These are phyloP conservation scores for Phytophthora europaea DNA, from an alignment of 352 stramenopile genomes.

Conservation along the genomic window DNA sequence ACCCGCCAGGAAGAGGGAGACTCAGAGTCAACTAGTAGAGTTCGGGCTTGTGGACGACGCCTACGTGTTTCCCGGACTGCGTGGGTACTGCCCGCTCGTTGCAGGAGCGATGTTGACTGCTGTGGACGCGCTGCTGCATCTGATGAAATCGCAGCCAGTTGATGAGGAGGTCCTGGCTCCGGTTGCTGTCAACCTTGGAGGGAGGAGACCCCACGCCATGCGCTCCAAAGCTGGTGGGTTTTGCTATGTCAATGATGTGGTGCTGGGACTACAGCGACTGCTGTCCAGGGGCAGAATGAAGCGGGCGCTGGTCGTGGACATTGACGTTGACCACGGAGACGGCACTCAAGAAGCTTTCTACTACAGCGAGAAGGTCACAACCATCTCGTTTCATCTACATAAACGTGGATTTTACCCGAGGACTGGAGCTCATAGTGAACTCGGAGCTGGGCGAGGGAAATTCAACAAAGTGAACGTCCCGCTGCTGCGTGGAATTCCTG, in stretches of 20 bases:
- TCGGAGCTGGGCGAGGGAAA: constrained; percentile 44
- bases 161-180: too few species aligned
- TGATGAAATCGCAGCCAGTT: neutral
- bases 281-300: neutral
- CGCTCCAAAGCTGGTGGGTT: neutral
- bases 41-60: neutral
- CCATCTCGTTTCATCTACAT: neutral
- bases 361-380: neutral
- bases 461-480: constrained; percentile 74
- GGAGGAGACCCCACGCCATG: neutral
- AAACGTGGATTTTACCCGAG: neutral
- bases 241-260: neutral
- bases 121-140: neutral
- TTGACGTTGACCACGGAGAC: neutral
- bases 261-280: neutral
- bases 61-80: neutral
- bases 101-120: neutral
- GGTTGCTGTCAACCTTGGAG: neutral
- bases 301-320: neutral
- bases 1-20: neutral
- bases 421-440: constrained; percentile 2
- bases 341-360: neutral
- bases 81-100: neutral
- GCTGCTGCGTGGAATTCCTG: constrained; percentile 59
- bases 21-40: neutral